Evolutionary conservation across 1,284 basidiomycete species (phyloP).

Genomic region (Puccinia horiana): DNA sequence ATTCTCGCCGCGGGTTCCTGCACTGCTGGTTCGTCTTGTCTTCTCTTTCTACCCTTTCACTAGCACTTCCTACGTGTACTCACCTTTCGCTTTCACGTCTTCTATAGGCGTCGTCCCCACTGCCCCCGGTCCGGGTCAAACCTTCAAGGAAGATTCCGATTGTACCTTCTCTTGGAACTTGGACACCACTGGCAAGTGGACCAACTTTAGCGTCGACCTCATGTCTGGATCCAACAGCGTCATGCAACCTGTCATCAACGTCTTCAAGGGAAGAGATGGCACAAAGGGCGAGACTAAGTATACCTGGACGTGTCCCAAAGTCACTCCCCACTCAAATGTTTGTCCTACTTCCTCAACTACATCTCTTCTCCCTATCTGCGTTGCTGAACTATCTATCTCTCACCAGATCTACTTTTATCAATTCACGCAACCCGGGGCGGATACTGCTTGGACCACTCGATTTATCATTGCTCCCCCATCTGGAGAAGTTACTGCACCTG

Average conservation of each 20-base stretch:
- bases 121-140: conserved; percentile 32
- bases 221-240: conserved; percentile 74
- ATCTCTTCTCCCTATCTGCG: not conserved
- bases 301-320: conserved; percentile 72
- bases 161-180: conserved; percentile 31
- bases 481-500: conserved; percentile 64
- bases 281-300: conserved; percentile 63
- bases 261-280: conserved; percentile 68
- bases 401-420: conserved; percentile 54
- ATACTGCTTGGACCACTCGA: conserved; percentile 73
- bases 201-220: conserved; percentile 69
- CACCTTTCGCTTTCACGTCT: not conserved
- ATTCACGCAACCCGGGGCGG: conserved; percentile 54
- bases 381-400: not conserved
- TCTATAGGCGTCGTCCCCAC: conserved; percentile 25
- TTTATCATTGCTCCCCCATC: conserved; percentile 71
- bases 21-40: not conserved
- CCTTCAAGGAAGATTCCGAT: conserved; percentile 16
- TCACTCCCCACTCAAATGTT: conserved; percentile 72
- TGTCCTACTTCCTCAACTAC: conserved; percentile 59
- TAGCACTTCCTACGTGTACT: not conserved
- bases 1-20: not conserved
- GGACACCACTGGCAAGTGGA: conserved; percentile 62
- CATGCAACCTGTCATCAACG: conserved; percentile 71
- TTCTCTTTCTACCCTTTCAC: not conserved